A percentile compares a stretch with the other conserved stretches of the same genome.
phyloP scores from a whole-genome alignment of 179 eudicot genomes.

The Nepenthes alata region DNA sequence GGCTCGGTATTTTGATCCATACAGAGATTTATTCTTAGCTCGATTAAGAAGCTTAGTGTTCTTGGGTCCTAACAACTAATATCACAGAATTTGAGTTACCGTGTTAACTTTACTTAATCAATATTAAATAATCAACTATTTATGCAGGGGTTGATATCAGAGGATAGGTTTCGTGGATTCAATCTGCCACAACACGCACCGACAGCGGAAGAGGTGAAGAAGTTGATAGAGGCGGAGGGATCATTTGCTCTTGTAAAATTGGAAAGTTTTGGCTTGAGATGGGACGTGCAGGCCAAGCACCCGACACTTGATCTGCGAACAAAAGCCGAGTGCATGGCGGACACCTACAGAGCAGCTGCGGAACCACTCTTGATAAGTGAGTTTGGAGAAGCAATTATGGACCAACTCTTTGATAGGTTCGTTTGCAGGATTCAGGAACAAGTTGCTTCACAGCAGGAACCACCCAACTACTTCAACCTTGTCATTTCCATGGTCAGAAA shows the following conservation, averaged over 20 bases:
- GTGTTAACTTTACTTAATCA: too few relatives aligned
- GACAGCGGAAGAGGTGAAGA: constrained; percentile 1
- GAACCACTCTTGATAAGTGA: background rate
- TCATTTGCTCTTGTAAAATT: constrained; percentile 3
- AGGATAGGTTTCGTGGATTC: constrained; percentile 6
- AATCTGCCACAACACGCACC: constrained; percentile 5
- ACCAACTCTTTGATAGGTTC: background rate
- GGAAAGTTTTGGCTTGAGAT: background rate
- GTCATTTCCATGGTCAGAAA: background rate
- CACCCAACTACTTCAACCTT: background rate
- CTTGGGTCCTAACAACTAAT: too few relatives aligned
- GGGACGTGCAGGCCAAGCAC: background rate
- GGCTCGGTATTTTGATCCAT: too few relatives aligned
- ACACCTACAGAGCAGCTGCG: background rate
- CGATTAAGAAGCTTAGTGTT: too few relatives aligned
- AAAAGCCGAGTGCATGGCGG: background rate
- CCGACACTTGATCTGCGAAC: background rate
- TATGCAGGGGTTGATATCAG: constrained; percentile 1
- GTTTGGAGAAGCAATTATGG: constrained; percentile 1
- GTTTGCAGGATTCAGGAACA: background rate
- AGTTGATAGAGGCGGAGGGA: constrained; percentile 5
- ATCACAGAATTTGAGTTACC: too few relatives aligned
- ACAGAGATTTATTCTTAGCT: too few relatives aligned
- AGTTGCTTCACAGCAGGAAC: background rate
- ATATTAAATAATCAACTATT: too few relatives aligned